Conservation (phyloP, 1,139 yeast genomes). For the Arxiozyma bovina region DNA sequence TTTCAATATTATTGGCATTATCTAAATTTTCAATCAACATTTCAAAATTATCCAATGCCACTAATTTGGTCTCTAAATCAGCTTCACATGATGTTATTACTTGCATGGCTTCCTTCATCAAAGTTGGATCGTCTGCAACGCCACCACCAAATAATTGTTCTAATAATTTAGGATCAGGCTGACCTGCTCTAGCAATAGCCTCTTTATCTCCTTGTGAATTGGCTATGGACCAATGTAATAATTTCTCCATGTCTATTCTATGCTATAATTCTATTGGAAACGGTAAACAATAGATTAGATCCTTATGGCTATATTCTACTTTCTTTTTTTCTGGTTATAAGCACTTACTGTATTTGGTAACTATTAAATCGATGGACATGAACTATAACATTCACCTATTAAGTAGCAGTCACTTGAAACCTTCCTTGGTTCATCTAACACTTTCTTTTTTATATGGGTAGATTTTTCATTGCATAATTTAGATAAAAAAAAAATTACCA, state of each 20-base stretch:
- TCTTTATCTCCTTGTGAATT: slow-evolving; percentile 62
- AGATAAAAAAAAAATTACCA: too few species aligned
- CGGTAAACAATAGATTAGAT: background rate
- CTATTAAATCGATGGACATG: too few species aligned
- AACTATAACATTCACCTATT: too few species aligned
- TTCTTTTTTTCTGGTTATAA: background rate
- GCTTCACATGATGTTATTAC: slow-evolving; percentile 60
- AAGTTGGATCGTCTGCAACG: slow-evolving; percentile 65
- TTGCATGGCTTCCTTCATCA: slow-evolving; percentile 67
- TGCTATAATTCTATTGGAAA: background rate
- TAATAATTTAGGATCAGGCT: slow-evolving; percentile 69
- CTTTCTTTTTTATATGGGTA: too few species aligned
- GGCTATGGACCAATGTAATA: slow-evolving; percentile 86
- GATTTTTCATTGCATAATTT: too few species aligned
- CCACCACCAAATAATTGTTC: slow-evolving; percentile 66
- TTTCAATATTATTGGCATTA: slow-evolving; percentile 87
- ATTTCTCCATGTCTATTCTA: slow-evolving; percentile 58
- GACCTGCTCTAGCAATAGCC: slow-evolving; percentile 50
- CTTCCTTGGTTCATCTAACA: too few species aligned
- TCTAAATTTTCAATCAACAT: slow-evolving; percentile 90
- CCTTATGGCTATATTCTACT: background rate
- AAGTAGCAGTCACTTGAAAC: too few species aligned
- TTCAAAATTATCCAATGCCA: slow-evolving; percentile 85
- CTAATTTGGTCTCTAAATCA: slow-evolving; percentile 51
- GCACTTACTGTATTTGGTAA: too few species aligned